phyloP scores from a whole-genome alignment of 176 grass and related monocot species.

The Triticum dicoccoides region DNA sequence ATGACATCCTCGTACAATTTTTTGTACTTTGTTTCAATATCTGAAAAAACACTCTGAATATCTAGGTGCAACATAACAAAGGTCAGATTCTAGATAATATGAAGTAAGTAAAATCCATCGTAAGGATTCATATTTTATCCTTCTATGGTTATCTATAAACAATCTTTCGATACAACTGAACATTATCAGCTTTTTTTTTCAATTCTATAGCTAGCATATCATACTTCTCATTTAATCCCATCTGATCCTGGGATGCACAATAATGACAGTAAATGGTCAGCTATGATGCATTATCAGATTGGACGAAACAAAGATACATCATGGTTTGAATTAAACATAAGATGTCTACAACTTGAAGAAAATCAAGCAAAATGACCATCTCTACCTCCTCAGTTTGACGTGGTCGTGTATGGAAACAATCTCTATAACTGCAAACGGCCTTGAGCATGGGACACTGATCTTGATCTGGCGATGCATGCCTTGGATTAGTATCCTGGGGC shows the following conservation, averaged over 20 bases:
- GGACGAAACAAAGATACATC: neutral
- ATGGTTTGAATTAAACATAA: neutral
- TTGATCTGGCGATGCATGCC: neutral
- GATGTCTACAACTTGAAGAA: neutral
- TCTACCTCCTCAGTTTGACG: constrained; percentile 81
- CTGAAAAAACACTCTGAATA: constrained; percentile 85
- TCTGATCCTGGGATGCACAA: constrained; percentile 44
- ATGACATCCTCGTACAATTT: constrained; percentile 96
- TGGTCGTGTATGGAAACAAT: neutral
- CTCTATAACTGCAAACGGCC: neutral
- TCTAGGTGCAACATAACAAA: constrained; percentile 31
- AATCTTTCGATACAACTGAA: too few species aligned
- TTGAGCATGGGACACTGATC: constrained; percentile 16
- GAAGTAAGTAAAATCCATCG: neutral
- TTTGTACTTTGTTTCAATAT: constrained; percentile 86
- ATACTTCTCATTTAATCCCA: constrained; percentile 75
- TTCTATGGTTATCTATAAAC: constrained; percentile 81
- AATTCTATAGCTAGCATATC: neutral
- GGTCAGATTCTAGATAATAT: constrained; percentile 19
- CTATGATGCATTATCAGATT: neutral
- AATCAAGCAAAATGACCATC: neutral
- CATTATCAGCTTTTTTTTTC: too few species aligned
- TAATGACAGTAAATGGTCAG: constrained; percentile 1
- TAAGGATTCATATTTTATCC: constrained; percentile 25
- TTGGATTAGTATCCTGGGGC: too few species aligned